phyloP scores from a whole-genome alignment of 805 yeast genomes.

The Teunomyces aglyptinius region DNA sequence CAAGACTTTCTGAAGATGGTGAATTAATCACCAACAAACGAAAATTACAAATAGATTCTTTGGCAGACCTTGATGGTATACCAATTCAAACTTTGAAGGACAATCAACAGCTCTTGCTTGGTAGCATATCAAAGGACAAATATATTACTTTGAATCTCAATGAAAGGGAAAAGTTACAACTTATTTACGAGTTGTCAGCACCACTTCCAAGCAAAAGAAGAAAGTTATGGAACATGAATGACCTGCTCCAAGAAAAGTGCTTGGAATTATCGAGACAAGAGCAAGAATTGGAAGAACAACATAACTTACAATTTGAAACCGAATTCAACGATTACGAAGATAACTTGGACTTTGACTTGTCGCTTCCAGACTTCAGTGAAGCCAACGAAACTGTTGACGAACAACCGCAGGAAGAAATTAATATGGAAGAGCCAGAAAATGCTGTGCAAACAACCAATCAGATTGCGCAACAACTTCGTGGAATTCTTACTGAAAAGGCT shows the following conservation, averaged over 20 bases:
- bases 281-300: slow-evolving; percentile 17
- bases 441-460: slow-evolving; percentile 51
- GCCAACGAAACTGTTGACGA: slow-evolving; percentile 6
- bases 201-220: slow-evolving; percentile 25
- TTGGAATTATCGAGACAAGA: slow-evolving; percentile 26
- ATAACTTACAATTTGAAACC: slow-evolving; percentile 15
- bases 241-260: slow-evolving; percentile 27
- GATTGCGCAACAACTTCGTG: slow-evolving; percentile 49
- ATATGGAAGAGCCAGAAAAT: slow-evolving; percentile 24
- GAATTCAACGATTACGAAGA: slow-evolving; percentile 15
- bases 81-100: slow-evolving; percentile 31
- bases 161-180: slow-evolving; percentile 30
- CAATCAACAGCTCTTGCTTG: slow-evolving; percentile 26
- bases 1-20: slow-evolving; percentile 41
- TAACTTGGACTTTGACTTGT: slow-evolving; percentile 24
- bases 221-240: slow-evolving; percentile 30
- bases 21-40: slow-evolving; percentile 46
- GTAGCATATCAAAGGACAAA: slow-evolving; percentile 15
- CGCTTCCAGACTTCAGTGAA: slow-evolving; percentile 25
- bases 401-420: slow-evolving; percentile 10
- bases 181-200: slow-evolving; percentile 33
- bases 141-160: slow-evolving; percentile 27
- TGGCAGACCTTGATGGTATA: slow-evolving; percentile 45
- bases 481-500: slow-evolving; percentile 22
- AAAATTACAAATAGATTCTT: slow-evolving; percentile 45